A percentile compares a stretch with the other conserved stretches of the same genome.
Evolutionary conservation across 345 rosid species (phyloP).

Genomic region (Populus pruinosa): DNA sequence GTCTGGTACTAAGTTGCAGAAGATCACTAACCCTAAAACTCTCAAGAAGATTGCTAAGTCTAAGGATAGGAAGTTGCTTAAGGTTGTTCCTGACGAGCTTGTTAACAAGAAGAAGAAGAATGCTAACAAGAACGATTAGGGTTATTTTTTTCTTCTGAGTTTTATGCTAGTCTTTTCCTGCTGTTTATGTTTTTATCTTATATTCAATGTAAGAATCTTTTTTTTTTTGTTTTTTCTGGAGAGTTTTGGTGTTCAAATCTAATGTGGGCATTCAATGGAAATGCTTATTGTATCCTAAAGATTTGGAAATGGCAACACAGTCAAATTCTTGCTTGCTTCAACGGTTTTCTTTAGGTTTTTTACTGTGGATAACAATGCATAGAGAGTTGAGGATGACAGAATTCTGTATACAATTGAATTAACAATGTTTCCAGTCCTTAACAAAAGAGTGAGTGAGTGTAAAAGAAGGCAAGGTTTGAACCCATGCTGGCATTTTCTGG

Average conservation of each 20-base stretch:
- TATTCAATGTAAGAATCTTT: not conserved
- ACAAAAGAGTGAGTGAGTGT: too few relatives aligned
- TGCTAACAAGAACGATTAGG: not conserved
- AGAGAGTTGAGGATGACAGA: not conserved
- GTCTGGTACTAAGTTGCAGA: slow-evolving; percentile 80
- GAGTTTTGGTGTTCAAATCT: not conserved
- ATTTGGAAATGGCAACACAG: not conserved
- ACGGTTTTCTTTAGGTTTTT: too few relatives aligned
- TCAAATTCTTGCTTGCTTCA: not conserved
- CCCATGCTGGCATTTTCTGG: not conserved
- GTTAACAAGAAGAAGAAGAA: slow-evolving; percentile 22
- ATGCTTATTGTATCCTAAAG: not conserved
- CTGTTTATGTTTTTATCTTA: not conserved
- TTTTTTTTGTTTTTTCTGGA: not conserved
- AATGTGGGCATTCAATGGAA: not conserved
- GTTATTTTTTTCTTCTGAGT: not conserved
- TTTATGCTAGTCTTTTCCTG: not conserved
- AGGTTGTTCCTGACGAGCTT: slow-evolving; percentile 64
- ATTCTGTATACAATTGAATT: not conserved
- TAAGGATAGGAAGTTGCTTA: slow-evolving; percentile 74
- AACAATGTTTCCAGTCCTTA: not conserved
- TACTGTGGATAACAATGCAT: not conserved
- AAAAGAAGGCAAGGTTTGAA: too few relatives aligned
- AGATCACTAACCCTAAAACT: slow-evolving; percentile 74
- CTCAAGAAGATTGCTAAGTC: slow-evolving; percentile 74